Conservation (phyloP, 805 yeast genomes). For the Cyberlindnera samutprakarnensis region DNA sequence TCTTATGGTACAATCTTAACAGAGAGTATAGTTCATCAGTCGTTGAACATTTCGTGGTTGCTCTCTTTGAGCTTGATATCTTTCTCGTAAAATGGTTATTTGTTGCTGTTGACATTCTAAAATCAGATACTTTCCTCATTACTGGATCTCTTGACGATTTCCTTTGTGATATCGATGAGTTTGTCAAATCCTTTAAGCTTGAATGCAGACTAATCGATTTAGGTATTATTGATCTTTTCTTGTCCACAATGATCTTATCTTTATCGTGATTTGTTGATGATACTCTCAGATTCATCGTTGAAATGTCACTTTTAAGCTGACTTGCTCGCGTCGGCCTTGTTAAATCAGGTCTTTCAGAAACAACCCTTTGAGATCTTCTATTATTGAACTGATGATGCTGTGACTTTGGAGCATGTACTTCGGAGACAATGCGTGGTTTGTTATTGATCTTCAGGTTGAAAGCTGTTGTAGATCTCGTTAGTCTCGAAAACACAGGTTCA, state of each 20-base stretch:
- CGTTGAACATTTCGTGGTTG: too few relatives aligned
- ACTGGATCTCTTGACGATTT: slow-evolving; percentile 4
- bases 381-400: neutral
- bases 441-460: slow-evolving; percentile 11
- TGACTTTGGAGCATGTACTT: neutral
- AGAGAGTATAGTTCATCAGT: slow-evolving; percentile 6
- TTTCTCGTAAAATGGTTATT: too few relatives aligned
- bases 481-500: too few relatives aligned
- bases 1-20: slow-evolving; percentile 10
- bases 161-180: slow-evolving; percentile 2
- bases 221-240: slow-evolving; percentile 11
- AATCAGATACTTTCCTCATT: slow-evolving; percentile 2
- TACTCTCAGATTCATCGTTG: slow-evolving; percentile 6
- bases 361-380: slow-evolving; percentile 7
- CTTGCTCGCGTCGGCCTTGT: slow-evolving; percentile 15
- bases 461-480: slow-evolving; percentile 20
- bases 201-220: slow-evolving; percentile 16
- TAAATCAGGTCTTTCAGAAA: slow-evolving; percentile 9
- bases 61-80: too few relatives aligned
- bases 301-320: slow-evolving; percentile 14
- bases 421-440: neutral
- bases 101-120: too few relatives aligned
- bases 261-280: neutral
- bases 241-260: slow-evolving; percentile 8
- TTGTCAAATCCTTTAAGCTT: slow-evolving; percentile 11